phyloP scores from a whole-genome alignment of 345 rosid genomes.

The Gossypium raimondii region DNA sequence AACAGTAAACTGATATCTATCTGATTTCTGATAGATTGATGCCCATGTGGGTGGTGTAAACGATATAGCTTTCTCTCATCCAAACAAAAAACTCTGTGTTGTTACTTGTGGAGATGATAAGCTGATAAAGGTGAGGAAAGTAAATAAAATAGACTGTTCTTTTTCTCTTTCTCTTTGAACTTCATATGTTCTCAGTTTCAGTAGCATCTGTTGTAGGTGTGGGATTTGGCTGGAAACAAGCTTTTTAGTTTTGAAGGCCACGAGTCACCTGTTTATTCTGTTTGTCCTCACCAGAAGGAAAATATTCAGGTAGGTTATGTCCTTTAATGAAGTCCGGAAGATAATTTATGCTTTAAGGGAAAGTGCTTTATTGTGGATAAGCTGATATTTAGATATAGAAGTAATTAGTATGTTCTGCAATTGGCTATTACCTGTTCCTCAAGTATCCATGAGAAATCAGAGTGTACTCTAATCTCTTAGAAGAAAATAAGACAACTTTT shows the following conservation, averaged over 20 bases:
- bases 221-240: constrained; percentile 62
- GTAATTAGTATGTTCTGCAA: not conserved
- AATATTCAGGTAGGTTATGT: constrained; percentile 57
- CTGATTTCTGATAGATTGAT: constrained; percentile 50
- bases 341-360: not conserved
- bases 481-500: not conserved
- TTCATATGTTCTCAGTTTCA: not conserved
- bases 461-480: not conserved
- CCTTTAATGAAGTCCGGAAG: not conserved
- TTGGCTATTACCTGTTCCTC: not conserved
- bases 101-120: constrained; percentile 93
- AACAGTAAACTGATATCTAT: constrained; percentile 13
- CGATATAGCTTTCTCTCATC: constrained; percentile 82
- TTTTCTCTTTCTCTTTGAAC: not conserved
- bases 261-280: constrained; percentile 76
- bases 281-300: constrained; percentile 89
- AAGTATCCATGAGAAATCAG: not conserved
- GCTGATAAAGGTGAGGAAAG: constrained; percentile 62
- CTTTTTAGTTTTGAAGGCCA: constrained; percentile 80
- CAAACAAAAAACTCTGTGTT: constrained; percentile 69
- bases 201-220: constrained; percentile 52
- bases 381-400: not conserved
- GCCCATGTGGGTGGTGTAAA: constrained; percentile 30
- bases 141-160: not conserved
- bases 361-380: not conserved